A percentile compares a stretch with the other conserved stretches of the same genome.
Conservation (phyloP, 768 basidiomycete genomes). For the Pleurotus sapidus region DNA sequence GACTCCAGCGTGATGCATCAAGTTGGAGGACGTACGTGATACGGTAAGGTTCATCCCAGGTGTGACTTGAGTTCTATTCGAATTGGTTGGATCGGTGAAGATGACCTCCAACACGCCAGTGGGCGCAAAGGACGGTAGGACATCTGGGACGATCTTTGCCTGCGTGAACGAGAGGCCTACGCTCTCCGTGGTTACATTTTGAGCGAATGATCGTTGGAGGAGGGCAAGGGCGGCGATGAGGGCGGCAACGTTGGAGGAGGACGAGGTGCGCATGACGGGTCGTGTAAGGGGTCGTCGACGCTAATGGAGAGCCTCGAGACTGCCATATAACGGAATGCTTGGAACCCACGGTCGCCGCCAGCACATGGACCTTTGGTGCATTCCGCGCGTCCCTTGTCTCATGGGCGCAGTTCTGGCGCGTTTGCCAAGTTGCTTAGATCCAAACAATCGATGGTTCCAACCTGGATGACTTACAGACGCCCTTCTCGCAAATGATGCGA, state of each 20-base stretch:
- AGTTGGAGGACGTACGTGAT: slow-evolving; percentile 26
- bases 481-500: too few relatives aligned
- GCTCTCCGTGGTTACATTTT: slow-evolving; percentile 1
- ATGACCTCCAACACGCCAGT: slow-evolving; percentile 30
- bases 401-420: too few relatives aligned
- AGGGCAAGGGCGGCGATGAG: background rate
- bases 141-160: slow-evolving; percentile 36
- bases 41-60: slow-evolving; percentile 33
- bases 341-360: background rate
- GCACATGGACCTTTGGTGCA: background rate
- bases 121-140: slow-evolving; percentile 36
- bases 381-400: background rate
- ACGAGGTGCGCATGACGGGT: background rate
- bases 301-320: background rate
- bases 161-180: background rate
- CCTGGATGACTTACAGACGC: too few relatives aligned
- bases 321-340: background rate
- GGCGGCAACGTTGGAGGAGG: background rate
- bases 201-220: background rate
- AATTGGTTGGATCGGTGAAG: slow-evolving; percentile 24
- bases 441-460: too few relatives aligned
- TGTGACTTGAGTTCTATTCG: slow-evolving; percentile 21
- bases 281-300: background rate
- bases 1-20: too few relatives aligned
- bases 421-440: too few relatives aligned